Evolutionary conservation across 2,329 filamentous ascomycete genomes (phyloP), one percentile per base, ranked within the genome.

Genomic region (Aspergillus sp.): DNA sequence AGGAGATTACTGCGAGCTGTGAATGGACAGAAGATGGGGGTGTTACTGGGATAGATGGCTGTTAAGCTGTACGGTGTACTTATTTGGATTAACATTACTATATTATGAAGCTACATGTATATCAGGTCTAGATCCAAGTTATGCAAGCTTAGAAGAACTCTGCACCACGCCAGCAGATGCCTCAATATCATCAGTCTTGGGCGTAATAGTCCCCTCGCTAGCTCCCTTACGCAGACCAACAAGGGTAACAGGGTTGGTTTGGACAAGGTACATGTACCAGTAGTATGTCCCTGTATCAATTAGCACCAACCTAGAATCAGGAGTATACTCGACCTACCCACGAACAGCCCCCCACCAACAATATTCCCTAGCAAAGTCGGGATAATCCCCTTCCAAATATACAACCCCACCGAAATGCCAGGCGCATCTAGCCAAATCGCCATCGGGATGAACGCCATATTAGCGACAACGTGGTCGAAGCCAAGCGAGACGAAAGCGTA

Each of bases 381-480:
- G 34, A 85, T 80, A 60, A 84, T 78, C 1, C 77, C 80, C 64
- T 85, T 84, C 81, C 81, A 85, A 60, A 86, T 81, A 56, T 85
- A 86, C 41, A 83, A 71, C 0, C 77, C 73, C 0, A 82, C 75
- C 2, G 70, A 77, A 20, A 85, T 71, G 0, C 70, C 70, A 0
- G 79, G 75, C 0, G 80, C 74, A 0, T 73, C 70, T 0, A 81
- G 66, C 71, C 77, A 85, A 37, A 86, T 83, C 0, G 73, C 80
- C 46, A 83, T 65, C 0, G 82, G 80, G 34, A 81, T 74, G 54
- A 82, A 81, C 37, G 80, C 82, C 81, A 83, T 84, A 60, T 84
- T 85, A 22, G 82, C 82, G 15, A 85, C 76, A 44, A 84, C 81
- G 70, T 85, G 83, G 57, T 85, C 82, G 2, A 84, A 75, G 0